Evolutionary conservation across 768 basidiomycete species (phyloP).

Genomic region (Phaffia tasmanica): DNA sequence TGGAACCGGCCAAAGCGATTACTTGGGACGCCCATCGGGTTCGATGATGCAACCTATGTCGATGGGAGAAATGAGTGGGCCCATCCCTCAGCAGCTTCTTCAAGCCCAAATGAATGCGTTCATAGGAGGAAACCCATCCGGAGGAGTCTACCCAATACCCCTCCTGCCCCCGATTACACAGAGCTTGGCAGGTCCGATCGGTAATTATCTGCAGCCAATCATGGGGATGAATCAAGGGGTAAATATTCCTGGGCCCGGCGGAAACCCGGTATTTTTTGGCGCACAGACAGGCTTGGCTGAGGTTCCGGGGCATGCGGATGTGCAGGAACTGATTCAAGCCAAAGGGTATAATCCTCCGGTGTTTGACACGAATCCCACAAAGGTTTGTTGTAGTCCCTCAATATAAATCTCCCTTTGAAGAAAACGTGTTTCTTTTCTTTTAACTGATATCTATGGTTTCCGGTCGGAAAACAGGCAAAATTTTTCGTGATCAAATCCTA

Average conservation of each 20-base stretch:
- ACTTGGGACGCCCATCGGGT: neutral
- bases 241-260: neutral
- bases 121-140: neutral
- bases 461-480: constrained; percentile 50
- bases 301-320: constrained; percentile 46
- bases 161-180: neutral
- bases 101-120: neutral
- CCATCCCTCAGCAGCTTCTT: neutral
- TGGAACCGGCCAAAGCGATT: too few species aligned
- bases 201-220: too few species aligned
- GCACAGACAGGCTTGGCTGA: constrained; percentile 42
- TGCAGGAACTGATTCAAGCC: constrained; percentile 66
- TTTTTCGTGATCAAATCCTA: constrained; percentile 99
- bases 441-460: neutral
- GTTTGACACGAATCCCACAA: constrained; percentile 69
- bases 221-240: too few species aligned
- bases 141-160: neutral
- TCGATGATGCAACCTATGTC: neutral
- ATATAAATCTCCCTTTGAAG: neutral
- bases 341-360: constrained; percentile 84
- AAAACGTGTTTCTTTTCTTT: neutral
- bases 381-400: constrained; percentile 44
- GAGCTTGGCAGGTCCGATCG: neutral
- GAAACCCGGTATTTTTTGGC: neutral
- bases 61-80: constrained; percentile 2